Conservation (phyloP, 805 yeast species). For the Cyberlindnera veronae region DNA sequence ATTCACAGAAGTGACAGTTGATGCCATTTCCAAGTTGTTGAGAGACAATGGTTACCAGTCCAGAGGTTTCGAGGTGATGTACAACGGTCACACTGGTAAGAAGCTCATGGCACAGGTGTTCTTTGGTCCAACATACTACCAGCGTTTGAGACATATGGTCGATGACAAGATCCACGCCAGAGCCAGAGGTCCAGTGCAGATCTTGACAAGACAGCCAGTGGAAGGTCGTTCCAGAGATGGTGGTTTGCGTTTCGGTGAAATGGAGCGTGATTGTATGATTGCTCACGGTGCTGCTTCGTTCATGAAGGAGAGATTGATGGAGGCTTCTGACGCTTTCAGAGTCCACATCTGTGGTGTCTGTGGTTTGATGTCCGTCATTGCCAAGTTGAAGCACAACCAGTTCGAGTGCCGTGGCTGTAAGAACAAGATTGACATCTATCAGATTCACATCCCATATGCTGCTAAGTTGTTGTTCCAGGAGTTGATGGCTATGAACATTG, state of each 20-base stretch:
- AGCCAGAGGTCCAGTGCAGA: constrained; percentile 98
- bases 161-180: constrained; percentile 99
- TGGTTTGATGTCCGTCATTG: constrained; percentile 97
- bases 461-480: constrained; percentile 98
- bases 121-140: constrained; percentile 99
- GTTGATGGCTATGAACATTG: constrained; percentile 98
- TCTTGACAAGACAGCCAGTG: constrained; percentile 95
- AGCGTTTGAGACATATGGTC: constrained; percentile 98
- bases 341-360: constrained; percentile 98
- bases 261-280: constrained; percentile 99
- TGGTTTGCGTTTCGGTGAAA: constrained; percentile 98
- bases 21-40: constrained; percentile 86
- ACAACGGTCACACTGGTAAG: constrained; percentile 98
- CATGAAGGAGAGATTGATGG: constrained; percentile 96
- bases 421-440: constrained; percentile 96
- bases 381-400: constrained; percentile 95
- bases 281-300: constrained; percentile 99
- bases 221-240: constrained; percentile 99
- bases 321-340: constrained; percentile 97
- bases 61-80: constrained; percentile 98
- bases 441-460: constrained; percentile 96
- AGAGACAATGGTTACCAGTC: constrained; percentile 97
- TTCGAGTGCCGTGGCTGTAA: constrained; percentile 98
- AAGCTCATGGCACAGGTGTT: constrained; percentile 96
- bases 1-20: constrained; percentile 96